These are phyloP conservation scores for Exserohilum turcica DNA, from an alignment of 2,329 filamentous ascomycete genomes.

Conservation along the genomic window DNA sequence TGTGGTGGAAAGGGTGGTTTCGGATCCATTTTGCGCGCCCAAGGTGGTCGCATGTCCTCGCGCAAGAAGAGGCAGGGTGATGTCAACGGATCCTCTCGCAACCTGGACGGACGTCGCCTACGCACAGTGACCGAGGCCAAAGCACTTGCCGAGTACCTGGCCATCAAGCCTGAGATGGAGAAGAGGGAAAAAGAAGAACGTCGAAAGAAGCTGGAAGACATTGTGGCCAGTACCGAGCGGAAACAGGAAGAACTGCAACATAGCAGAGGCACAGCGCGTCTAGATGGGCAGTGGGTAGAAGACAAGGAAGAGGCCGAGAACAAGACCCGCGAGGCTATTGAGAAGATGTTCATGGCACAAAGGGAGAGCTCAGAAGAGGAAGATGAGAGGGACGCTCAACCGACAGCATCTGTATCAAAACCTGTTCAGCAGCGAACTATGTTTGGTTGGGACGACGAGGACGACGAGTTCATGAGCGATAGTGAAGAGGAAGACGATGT, in stretches of 20 bases:
- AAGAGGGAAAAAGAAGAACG: conserved; percentile 88
- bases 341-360: conserved; percentile 56
- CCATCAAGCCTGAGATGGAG: conserved; percentile 97
- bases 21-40: conserved; percentile 93
- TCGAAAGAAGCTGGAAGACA: conserved; percentile 82
- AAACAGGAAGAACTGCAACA: conserved; percentile 82
- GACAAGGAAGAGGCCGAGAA: conserved; percentile 89
- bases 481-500: conserved; percentile 54
- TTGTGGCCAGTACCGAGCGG: conserved; percentile 82
- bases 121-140: conserved; percentile 96
- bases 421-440: conserved; percentile 58
- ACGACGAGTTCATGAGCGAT: conserved; percentile 55
- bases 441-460: conserved; percentile 79
- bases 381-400: conserved; percentile 37
- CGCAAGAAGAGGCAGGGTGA: conserved; percentile 84
- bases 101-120: conserved; percentile 86
- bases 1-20: conserved; percentile 97
- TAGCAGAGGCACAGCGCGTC: conserved; percentile 65
- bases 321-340: conserved; percentile 76
- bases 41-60: conserved; percentile 97
- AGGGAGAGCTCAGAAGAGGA: conserved; percentile 48
- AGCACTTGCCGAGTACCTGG: conserved; percentile 89
- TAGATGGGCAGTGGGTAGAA: conserved; percentile 94
- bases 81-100: conserved; percentile 87
- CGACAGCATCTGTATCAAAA: conserved; percentile 31